Conservation (phyloP, 441 rosid species). For the Populus hybrid region DNA sequence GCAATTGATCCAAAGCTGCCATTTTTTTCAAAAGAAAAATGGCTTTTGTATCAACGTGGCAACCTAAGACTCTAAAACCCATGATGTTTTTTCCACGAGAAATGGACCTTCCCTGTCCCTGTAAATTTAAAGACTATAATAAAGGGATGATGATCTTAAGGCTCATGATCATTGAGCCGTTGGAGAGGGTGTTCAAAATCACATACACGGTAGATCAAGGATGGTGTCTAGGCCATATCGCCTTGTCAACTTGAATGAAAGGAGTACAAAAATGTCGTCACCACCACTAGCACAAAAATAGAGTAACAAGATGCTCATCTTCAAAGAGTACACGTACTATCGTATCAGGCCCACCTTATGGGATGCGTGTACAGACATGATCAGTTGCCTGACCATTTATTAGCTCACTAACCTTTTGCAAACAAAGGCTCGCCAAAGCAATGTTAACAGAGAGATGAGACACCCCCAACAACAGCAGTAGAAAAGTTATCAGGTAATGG, state of each 20-base stretch:
- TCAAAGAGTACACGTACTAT: background rate
- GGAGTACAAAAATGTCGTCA: background rate
- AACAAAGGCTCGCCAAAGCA: background rate
- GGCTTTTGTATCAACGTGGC: constrained; percentile 9
- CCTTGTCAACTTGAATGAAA: background rate
- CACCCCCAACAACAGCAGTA: constrained; percentile 1
- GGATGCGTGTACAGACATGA: background rate
- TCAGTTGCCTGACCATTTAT: constrained; percentile 6
- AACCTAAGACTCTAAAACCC: background rate
- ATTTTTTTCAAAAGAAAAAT: background rate
- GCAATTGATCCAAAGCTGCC: background rate
- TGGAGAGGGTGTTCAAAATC: background rate
- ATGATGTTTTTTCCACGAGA: background rate
- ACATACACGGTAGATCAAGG: background rate
- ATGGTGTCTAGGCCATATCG: constrained; percentile 13
- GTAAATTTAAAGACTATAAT: background rate
- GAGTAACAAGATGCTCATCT: background rate
- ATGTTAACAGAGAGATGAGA: background rate
- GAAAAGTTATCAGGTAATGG: constrained; percentile 1
- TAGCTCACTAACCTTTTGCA: background rate
- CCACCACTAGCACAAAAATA: background rate
- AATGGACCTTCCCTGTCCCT: background rate
- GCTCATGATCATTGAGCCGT: background rate
- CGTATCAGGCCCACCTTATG: constrained; percentile 4
- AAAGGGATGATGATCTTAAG: background rate